Base-by-base conservation (phyloP, 2,329 filamentous ascomycete genomes). In the Achaetomium macrosporum region DNA sequence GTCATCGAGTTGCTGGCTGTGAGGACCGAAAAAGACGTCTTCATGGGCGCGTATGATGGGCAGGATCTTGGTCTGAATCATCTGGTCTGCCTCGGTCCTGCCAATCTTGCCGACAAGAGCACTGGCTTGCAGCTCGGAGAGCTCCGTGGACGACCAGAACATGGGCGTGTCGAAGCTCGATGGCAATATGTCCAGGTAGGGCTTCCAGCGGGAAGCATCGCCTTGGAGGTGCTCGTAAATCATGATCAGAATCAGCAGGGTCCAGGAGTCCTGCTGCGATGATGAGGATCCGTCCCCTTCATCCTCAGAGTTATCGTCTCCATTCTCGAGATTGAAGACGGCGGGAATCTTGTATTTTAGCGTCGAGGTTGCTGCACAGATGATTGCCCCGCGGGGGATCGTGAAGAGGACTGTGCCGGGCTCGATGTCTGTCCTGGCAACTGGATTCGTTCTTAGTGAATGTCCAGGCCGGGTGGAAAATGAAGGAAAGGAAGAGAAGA, bases 401-500 rank as follows among this genome's bases (percentile, higher is more conserved):
- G 82, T 84, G 73, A 95, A 95, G 41, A 95, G 78, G 44, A 85
- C 79, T 52, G 89, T 88, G 56, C 90, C 87, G 61, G 87, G 78
- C 16, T 76, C 71, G 50, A 96, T 88, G 57, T 89, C 81, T 53
- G 77, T 67, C 19, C 72, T 77, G 25, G 90, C 87, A 62, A 95
- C 88, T 92, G 58, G 8, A n/a, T 16, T 13, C 3, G 33, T 37
- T 8, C 6, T 8, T 8, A 37, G 15, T 13, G 15, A 8, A n/a
- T 3, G n/a, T 11, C 33, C 10, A 35, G 5, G 33, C 10, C 10
- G 5, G 10, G 5, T 35, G 10, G 33, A 35, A 12, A 35, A 35
- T 35, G 10, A 9, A 11, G 33, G 33, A 35, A 5, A 35, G 17
- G 41, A 13, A 3, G 20, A 33, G 45, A 5, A 17, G 19, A 3